phyloP scores from a whole-genome alignment of 1,139 yeast genomes.

The Candida mesenterica region DNA sequence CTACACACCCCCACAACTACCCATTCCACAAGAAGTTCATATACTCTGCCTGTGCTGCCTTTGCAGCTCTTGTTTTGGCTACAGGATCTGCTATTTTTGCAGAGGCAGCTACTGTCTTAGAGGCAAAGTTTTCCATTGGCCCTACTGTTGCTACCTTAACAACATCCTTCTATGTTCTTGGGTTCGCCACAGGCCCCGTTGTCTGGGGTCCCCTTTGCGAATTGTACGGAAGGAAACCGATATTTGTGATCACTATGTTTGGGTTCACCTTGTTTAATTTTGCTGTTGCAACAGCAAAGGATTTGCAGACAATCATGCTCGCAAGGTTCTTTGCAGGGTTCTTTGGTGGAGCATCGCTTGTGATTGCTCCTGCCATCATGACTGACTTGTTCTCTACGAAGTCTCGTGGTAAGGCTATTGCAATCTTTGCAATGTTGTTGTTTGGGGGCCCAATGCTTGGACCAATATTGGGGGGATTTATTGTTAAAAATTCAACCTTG shows the following conservation, averaged over 20 bases:
- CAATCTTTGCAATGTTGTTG: conserved; percentile 63
- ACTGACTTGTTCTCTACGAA: conserved; percentile 68
- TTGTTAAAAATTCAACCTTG: conserved; percentile 19
- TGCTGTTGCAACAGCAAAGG: conserved; percentile 71
- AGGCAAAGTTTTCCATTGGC: conserved; percentile 49
- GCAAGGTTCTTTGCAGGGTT: conserved; percentile 77
- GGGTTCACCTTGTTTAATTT: conserved; percentile 61
- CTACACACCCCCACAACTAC: conserved; percentile 65
- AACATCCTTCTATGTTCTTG: conserved; percentile 70
- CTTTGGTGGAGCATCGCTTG: conserved; percentile 77
- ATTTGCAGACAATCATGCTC: conserved; percentile 67
- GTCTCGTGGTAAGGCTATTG: conserved; percentile 66
- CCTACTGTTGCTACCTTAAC: conserved; percentile 59
- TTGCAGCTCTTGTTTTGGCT: conserved; percentile 42
- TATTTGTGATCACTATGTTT: conserved; percentile 52
- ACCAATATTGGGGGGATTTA: conserved; percentile 50
- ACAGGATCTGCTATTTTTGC: conserved; percentile 68
- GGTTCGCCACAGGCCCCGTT: conserved; percentile 82
- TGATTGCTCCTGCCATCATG: conserved; percentile 80
- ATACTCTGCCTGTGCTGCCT: conserved; percentile 17
- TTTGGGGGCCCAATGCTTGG: conserved; percentile 76
- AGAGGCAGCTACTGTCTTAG: conserved; percentile 43
- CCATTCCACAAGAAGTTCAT: conserved; percentile 35
- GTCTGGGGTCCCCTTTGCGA: conserved; percentile 82
- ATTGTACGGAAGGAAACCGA: conserved; percentile 64